These are phyloP conservation scores for Terfezia claveryi DNA, from an alignment of 495 filamentous ascomycete genomes.

Conservation along the genomic window DNA sequence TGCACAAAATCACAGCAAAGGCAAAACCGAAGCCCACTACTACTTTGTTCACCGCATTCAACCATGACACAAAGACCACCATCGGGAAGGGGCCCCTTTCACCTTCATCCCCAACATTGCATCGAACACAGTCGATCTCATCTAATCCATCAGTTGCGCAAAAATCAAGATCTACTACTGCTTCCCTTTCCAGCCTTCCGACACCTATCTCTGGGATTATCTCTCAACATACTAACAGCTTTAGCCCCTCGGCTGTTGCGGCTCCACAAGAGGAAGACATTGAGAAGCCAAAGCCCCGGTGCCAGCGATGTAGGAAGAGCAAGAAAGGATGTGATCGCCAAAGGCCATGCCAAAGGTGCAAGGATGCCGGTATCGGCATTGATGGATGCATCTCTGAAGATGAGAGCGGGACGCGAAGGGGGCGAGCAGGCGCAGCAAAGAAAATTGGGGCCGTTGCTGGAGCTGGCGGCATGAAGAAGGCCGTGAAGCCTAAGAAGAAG, in stretches of 20 bases:
- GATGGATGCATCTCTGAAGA: slow-evolving; percentile 93
- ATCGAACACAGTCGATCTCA: not conserved
- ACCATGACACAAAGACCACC: not conserved
- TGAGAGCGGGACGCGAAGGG: slow-evolving; percentile 85
- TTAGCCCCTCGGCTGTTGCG: slow-evolving; percentile 6
- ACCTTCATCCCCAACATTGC: not conserved
- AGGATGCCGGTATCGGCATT: slow-evolving; percentile 77
- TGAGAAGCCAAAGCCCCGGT: slow-evolving; percentile 54
- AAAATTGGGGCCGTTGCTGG: slow-evolving; percentile 12
- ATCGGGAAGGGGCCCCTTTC: not conserved
- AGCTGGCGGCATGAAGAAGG: not conserved
- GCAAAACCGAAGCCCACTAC: not conserved
- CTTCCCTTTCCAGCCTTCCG: not conserved
- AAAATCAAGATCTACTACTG: not conserved
- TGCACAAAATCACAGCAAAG: not conserved
- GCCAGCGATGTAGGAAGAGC: slow-evolving; percentile 94
- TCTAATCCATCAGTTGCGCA: not conserved
- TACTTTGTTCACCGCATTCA: not conserved
- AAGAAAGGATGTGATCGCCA: slow-evolving; percentile 98
- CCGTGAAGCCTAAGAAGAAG: not conserved
- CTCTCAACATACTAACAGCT: not conserved
- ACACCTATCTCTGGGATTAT: not conserved
- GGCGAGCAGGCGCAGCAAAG: slow-evolving; percentile 34
- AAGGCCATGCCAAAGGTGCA: slow-evolving; percentile 81
- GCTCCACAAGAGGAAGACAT: slow-evolving; percentile 3